Base-by-base conservation (phyloP, 2,329 filamentous ascomycete species). In the Penicillium rolfsii region DNA sequence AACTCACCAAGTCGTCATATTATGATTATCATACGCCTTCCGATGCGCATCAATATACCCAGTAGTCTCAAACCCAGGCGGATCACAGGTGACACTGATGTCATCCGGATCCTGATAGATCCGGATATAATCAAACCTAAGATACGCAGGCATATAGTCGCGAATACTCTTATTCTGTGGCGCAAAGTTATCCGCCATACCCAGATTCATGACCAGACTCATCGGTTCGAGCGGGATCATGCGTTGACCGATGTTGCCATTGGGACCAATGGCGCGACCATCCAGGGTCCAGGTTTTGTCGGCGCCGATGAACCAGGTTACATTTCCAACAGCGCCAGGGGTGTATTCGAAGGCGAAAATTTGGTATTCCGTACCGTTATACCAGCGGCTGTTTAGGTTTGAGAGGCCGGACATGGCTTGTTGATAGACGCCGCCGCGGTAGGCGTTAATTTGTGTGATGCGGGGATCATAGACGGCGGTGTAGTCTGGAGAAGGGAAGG, bases 301-400 rank as follows among this genome's bases (percentile, higher is more conserved):
- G 40, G 85, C 79, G 28, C 88, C 89, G 26, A 91, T 85, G 66
- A 86, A 87, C 88, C 88, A 91, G n/a, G 83, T 85, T 19, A 91
- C 82, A 57, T 86, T 82, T 1, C 88, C 89, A 16, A 79, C 70
- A 0, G 75, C 76, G 4, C 89, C 89, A 0, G 86, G 86, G 1
- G 77, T 78, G 71, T 89, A 89, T 69, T 89, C 87, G 63, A 87
- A 87, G 16, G 84, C 85, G 68, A 87, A 89, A 0, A 76, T 81
- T 67, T 89, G 87, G 70, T 88, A 89, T 22, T 77, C 81, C 5
- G 85, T 84, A 43, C 85, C 87, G 71, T 89, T 82, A 68, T 88
- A 89, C 87, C 87, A 89, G 40, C 86, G 76, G 63, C 87, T 85
- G 73, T 89, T 89, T 46, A 89, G 75, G 67, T 83, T 85, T 2